Percentiles rank a stretch among this genome's conserved stretches.
These are phyloP conservation scores for Venturia nashicola DNA, from an alignment of 2,329 filamentous ascomycete species.

Conservation along the genomic window DNA sequence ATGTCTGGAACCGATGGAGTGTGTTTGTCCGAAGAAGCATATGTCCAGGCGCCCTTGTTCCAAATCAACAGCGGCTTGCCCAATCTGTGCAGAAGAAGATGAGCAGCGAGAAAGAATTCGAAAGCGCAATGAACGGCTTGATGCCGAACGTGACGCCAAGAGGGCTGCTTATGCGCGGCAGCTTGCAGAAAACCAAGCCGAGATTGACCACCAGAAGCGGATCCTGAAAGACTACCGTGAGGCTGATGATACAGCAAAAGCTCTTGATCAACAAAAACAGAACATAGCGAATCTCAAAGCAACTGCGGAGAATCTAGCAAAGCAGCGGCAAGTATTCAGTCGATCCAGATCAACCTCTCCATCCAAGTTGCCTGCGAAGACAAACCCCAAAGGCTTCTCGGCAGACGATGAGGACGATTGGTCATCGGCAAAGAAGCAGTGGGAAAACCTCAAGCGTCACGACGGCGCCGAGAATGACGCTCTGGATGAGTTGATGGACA, in stretches of 20 bases:
- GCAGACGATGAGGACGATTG: not conserved
- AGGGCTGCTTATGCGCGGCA: constrained; percentile 34
- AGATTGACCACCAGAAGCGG: constrained; percentile 38
- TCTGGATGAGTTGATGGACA: constrained; percentile 53
- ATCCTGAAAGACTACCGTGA: constrained; percentile 32
- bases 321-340: not conserved
- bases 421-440: constrained; percentile 37
- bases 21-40: constrained; percentile 43
- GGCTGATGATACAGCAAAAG: constrained; percentile 30
- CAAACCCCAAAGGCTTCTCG: no score
- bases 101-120: constrained; percentile 30
- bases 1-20: constrained; percentile 32
- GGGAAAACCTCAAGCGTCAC: constrained; percentile 46
- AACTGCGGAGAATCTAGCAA: constrained; percentile 10
- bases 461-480: constrained; percentile 39
- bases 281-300: constrained; percentile 34
- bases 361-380: not conserved
- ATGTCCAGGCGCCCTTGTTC: constrained; percentile 36
- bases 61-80: constrained; percentile 30
- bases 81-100: constrained; percentile 40
- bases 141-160: constrained; percentile 32
- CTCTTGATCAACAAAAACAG: constrained; percentile 32
- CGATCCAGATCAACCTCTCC: not conserved
- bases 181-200: constrained; percentile 40
- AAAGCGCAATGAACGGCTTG: constrained; percentile 38